These are phyloP conservation scores for Syzygium aromaticum DNA, from an alignment of 345 rosid species.

Conservation along the genomic window DNA sequence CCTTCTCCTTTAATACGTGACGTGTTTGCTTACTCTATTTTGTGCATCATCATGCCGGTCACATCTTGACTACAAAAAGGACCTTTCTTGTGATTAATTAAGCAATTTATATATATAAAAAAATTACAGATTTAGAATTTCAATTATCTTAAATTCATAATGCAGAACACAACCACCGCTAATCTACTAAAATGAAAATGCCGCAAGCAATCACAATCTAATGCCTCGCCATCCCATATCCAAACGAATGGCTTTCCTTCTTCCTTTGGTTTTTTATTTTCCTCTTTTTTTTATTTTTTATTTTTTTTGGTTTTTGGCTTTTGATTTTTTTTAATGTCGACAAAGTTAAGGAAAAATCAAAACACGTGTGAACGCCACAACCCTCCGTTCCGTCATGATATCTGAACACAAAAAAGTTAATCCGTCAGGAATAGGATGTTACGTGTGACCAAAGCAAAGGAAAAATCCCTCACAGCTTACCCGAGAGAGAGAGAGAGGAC, in stretches of 20 bases:
- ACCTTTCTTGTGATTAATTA: background rate
- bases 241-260: background rate
- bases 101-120: background rate
- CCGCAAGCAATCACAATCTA: background rate
- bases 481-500: background rate
- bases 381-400: background rate
- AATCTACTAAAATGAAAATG: background rate
- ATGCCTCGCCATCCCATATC: background rate
- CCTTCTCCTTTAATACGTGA: background rate
- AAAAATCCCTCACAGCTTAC: background rate
- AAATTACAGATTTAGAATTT: background rate
- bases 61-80: background rate
- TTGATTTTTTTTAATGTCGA: background rate
- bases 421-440: background rate
- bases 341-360: background rate
- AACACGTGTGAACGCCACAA: background rate
- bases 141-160: background rate
- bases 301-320: background rate
- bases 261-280: background rate
- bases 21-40: background rate
- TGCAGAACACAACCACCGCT: background rate
- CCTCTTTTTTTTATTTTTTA: background rate
- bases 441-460: background rate
- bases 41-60: background rate
- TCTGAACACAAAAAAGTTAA: background rate